Conservation (phyloP, 495 filamentous ascomycete genomes). For the Penicillium bovifimosum region DNA sequence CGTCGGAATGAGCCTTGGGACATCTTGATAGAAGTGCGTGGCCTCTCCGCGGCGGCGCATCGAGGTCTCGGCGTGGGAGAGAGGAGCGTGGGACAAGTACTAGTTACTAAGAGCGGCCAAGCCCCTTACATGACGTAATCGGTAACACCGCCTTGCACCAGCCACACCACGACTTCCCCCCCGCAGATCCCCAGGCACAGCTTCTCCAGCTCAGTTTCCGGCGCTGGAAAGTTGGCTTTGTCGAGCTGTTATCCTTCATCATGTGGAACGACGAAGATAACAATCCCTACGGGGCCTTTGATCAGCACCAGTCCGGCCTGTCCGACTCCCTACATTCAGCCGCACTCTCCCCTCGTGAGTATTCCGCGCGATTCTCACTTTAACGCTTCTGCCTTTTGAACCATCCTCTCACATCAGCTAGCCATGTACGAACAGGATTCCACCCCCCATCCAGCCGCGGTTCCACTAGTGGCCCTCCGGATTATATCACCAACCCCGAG, state of each 20-base stretch:
- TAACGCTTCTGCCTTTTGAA: not conserved
- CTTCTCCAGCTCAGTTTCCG: conserved; percentile 13
- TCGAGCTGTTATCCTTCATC: conserved; percentile 15
- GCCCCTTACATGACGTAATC: conserved; percentile 8
- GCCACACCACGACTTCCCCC: conserved; percentile 14
- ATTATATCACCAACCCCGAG: conserved; percentile 49
- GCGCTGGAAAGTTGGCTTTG: conserved; percentile 5
- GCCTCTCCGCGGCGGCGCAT: too few species aligned
- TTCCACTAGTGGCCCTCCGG: conserved; percentile 49
- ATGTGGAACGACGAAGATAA: conserved; percentile 89
- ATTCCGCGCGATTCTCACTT: conserved; percentile 1
- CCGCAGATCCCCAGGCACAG: conserved; percentile 26
- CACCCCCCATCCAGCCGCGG: conserved; percentile 45
- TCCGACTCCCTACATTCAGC: conserved; percentile 64
- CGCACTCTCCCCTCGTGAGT: conserved; percentile 50
- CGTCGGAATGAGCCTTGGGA: too few species aligned
- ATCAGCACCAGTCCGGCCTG: conserved; percentile 71
- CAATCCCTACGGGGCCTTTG: conserved; percentile 89
- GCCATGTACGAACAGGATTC: conserved; percentile 41
- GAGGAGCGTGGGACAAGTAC: too few species aligned
- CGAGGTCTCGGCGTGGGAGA: too few species aligned
- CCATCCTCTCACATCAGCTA: conserved; percentile 24
- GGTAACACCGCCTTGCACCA: conserved; percentile 6
- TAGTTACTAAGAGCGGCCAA: too few species aligned
- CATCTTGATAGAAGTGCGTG: too few species aligned